Evolutionary conservation across 208 protist species (phyloP), one percentile per base, ranked within the genome.

Genomic region (Trypanosoma brucei): DNA sequence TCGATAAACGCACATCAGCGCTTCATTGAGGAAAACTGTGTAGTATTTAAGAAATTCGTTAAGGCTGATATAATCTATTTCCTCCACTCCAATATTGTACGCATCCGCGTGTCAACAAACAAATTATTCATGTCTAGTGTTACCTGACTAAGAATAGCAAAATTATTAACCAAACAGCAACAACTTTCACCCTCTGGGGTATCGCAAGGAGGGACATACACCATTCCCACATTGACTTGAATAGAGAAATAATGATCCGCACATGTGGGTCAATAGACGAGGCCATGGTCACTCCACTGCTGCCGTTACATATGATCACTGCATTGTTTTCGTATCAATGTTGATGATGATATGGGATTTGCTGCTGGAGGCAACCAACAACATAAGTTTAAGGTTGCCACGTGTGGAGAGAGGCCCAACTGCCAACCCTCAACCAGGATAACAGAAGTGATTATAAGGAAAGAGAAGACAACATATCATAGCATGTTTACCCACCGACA

Each of bases 81-180:
- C 84, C 61, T 93, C 80, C 34, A 96, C 87, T 2, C 83, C 88
- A 34, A 95, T 72, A 52, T 81, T 91, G 62, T 92, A 78, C 31
- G 76, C 77, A 3, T 83, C 84, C 39, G 78, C 69, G n/a, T 84
- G 81, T 13, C 94, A 72, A 22, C 22, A 31, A 89, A 90, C 5
- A 62, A 75, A 55, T 96, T 88, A 57, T 98, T 92, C 52, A 97
- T 82, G 73, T 99, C 96, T 0, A 97, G 96, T 2, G 98, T 99
- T 22, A 99, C 96, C 62, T 99, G 96, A 31, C 98, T 97, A 22
- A 99, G 84, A 7, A 98, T 91, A 6, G 98, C 92, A 49, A 99
- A 94, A 78, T 99, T 99, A 83, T 99, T 99, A 3, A 99, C 98
- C 0, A 99, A 81, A 50, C 99, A 99, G 65, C 98, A 99, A 22